phyloP scores from a whole-genome alignment of 192 early-diverging fungal genomes.

The Chytriomyces hyalinus region DNA sequence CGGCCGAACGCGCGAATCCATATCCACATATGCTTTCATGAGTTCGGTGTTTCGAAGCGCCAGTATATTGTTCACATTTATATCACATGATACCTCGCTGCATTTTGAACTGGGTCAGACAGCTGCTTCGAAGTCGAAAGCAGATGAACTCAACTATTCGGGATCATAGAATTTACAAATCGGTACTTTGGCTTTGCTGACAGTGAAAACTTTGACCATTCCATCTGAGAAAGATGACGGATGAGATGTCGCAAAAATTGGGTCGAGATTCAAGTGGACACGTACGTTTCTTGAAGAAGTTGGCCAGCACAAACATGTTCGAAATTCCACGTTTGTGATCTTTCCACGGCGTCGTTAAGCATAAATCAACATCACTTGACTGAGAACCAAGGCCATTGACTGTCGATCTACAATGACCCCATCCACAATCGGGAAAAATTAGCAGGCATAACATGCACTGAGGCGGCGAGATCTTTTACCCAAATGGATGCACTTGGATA shows the following conservation, averaged over 20 bases:
- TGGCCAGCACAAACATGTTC: slow-evolving; percentile 74
- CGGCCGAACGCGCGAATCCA: slow-evolving; percentile 87
- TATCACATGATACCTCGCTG: slow-evolving; percentile 82
- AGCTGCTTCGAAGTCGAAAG: not conserved
- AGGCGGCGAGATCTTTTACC: slow-evolving; percentile 53
- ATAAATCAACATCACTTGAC: slow-evolving; percentile 89
- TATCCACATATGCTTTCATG: slow-evolving; percentile 86
- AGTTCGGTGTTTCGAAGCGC: slow-evolving; percentile 89
- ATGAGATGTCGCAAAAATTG: not conserved
- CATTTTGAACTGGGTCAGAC: not conserved
- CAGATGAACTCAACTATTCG: slow-evolving; percentile 56
- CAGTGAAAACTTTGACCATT: slow-evolving; percentile 79
- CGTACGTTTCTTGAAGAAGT: slow-evolving; percentile 71
- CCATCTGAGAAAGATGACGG: slow-evolving; percentile 61
- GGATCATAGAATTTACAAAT: slow-evolving; percentile 93
- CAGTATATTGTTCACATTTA: slow-evolving; percentile 92
- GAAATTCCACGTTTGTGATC: slow-evolving; percentile 69
- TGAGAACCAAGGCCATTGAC: slow-evolving; percentile 86
- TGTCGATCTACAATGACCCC: slow-evolving; percentile 65
- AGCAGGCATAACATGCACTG: not conserved
- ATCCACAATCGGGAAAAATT: slow-evolving; percentile 16
- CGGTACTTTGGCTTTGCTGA: slow-evolving; percentile 87
- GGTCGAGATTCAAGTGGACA: not conserved
- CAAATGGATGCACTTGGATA: slow-evolving; percentile 85
- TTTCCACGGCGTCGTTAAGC: slow-evolving; percentile 83